These are phyloP conservation scores for Musa beccarii DNA, from an alignment of 176 grass and related monocot genomes.

Conservation along the genomic window DNA sequence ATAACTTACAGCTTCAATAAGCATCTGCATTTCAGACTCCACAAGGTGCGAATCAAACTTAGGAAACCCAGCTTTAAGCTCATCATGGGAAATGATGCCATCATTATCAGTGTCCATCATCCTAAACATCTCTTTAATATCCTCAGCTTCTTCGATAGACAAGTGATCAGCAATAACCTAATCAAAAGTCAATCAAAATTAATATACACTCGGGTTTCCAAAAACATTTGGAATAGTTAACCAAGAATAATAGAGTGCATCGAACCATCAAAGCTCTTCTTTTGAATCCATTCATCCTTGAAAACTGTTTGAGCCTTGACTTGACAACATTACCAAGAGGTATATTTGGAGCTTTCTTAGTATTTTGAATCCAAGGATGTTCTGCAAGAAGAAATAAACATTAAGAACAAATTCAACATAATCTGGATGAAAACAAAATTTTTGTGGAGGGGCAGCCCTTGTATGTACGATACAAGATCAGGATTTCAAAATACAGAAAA, in stretches of 20 bases:
- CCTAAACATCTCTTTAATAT: conserved; percentile 98
- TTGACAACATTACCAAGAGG: conserved; percentile 98
- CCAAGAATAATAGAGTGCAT: conserved; percentile 5
- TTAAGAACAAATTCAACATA: background rate
- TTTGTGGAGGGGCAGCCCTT: no score
- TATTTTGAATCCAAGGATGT: conserved; percentile 90
- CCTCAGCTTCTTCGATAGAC: conserved; percentile 85
- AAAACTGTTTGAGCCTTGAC: conserved; percentile 96
- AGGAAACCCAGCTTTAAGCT: conserved; percentile 69
- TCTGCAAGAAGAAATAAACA: conserved; percentile 28
- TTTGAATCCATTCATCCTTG: conserved; percentile 99
- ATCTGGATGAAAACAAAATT: no score
- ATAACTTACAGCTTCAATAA: conserved; percentile 93
- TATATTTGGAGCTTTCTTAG: conserved; percentile 94
- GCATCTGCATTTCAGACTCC: conserved; percentile 84
- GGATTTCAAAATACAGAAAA: no score
- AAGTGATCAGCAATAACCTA: conserved; percentile 96
- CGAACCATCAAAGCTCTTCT: conserved; percentile 87
- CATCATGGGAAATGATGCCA: conserved; percentile 79
- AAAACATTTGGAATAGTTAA: conserved; percentile 4
- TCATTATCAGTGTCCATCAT: conserved; percentile 87
- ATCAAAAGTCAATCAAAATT: conserved; percentile 15
- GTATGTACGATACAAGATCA: background rate
- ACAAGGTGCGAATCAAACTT: conserved; percentile 92
- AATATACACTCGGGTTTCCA: background rate